Conservation (phyloP, 2,329 filamentous ascomycete species). For the Purpureocillium takamizusanense region DNA sequence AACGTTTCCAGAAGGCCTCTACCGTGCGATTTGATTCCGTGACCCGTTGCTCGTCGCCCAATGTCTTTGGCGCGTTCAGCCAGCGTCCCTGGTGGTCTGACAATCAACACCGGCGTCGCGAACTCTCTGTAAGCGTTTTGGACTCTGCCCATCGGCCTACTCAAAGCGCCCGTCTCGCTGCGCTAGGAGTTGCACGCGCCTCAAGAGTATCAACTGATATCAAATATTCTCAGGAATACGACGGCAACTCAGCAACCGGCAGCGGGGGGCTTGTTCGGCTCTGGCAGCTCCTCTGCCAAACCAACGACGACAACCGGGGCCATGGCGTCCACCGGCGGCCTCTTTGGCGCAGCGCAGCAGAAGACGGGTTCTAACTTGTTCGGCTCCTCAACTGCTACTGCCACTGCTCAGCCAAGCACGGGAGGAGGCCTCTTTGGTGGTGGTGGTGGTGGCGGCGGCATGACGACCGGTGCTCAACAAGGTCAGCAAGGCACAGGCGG, state of each 20-base stretch:
- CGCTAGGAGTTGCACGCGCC: no score
- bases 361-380: conserved; percentile 20
- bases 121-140: conserved; percentile 32
- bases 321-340: conserved; percentile 26
- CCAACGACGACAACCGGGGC: conserved; percentile 16
- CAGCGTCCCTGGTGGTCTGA: conserved; percentile 51
- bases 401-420: conserved; percentile 9
- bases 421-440: conserved; percentile 14
- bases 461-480: conserved; percentile 4
- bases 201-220: background rate
- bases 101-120: conserved; percentile 54
- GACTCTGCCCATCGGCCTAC: no score
- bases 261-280: conserved; percentile 27
- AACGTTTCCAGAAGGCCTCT: no score
- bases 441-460: background rate
- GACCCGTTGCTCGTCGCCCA: conserved; percentile 6
- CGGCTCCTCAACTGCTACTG: conserved; percentile 15
- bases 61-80: conserved; percentile 48
- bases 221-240: conserved; percentile 11
- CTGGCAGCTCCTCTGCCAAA: conserved; percentile 15
- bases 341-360: conserved; percentile 23
- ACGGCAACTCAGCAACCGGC: conserved; percentile 22
- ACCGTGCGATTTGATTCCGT: background rate
- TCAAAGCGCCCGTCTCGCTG: no score
- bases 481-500: conserved; percentile 1